These are phyloP conservation scores for Kuraishia piskuri DNA, from an alignment of 805 yeast species.

Conservation along the genomic window DNA sequence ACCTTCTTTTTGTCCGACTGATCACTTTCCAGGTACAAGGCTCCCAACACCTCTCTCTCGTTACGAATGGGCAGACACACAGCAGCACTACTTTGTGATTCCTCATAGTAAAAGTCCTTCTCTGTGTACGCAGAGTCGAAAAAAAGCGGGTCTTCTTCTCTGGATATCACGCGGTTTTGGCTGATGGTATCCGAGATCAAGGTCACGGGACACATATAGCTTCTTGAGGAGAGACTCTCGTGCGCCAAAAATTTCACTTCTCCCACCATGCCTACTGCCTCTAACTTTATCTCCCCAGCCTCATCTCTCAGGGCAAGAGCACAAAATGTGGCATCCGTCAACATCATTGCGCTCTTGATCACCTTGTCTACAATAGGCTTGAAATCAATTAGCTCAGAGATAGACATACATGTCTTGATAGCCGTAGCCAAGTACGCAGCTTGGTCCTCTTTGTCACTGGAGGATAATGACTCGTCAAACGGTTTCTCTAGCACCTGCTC, in stretches of 20 bases:
- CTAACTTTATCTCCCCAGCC: constrained; percentile 18
- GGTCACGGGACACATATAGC: constrained; percentile 34
- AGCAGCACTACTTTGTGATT: constrained; percentile 24
- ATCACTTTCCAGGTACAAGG: constrained; percentile 31
- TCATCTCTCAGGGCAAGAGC: constrained; percentile 21
- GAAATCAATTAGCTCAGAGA: constrained; percentile 35
- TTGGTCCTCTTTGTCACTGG: constrained; percentile 9
- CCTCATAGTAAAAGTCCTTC: constrained; percentile 30
- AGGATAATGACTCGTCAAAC: constrained; percentile 1
- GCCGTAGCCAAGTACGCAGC: constrained; percentile 13
- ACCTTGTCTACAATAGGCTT: constrained; percentile 28
- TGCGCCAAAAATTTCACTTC: constrained; percentile 17
- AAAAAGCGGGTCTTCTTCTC: constrained; percentile 25
- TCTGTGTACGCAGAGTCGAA: constrained; percentile 26
- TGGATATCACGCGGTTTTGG: constrained; percentile 26
- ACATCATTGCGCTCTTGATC: constrained; percentile 26
- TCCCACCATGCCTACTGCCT: constrained; percentile 21
- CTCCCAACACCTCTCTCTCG: constrained; percentile 33
- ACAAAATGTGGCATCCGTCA: constrained; percentile 22
- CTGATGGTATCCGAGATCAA: constrained; percentile 29
- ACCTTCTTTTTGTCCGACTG: constrained; percentile 7
- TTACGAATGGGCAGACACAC: constrained; percentile 38
- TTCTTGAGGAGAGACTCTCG: constrained; percentile 29
- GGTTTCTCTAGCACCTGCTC: neutral
- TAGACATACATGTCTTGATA: constrained; percentile 35